Percentiles rank a stretch among this genome's conserved stretches.
Evolutionary conservation across 169 alveolate genomes (phyloP).

Genomic region (Sarcocystis neurona): DNA sequence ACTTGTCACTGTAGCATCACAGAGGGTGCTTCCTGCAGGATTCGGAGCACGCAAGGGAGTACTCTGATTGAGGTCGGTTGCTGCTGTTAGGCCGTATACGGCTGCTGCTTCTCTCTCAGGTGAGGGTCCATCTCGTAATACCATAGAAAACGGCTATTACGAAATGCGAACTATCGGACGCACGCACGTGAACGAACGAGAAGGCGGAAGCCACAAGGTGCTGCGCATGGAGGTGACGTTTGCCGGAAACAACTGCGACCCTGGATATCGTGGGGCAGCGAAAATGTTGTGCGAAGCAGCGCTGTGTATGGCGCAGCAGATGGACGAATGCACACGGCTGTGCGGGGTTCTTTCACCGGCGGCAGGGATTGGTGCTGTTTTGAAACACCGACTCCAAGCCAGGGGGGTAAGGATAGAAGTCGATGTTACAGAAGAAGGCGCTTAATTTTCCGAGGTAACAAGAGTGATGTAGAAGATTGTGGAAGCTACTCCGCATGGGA

Average conservation of each 20-base stretch:
- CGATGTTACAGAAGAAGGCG: not conserved
- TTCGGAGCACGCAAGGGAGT: too few species aligned
- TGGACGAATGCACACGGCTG: not conserved
- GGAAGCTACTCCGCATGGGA: too few species aligned
- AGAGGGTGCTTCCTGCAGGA: too few species aligned
- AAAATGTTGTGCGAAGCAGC: conserved; percentile 47
- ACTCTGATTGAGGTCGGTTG: too few species aligned
- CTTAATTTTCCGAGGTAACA: too few species aligned
- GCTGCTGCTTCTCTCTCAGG: too few species aligned
- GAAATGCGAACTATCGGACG: conserved; percentile 18
- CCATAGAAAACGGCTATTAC: conserved; percentile 35
- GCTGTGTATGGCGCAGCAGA: conserved; percentile 30
- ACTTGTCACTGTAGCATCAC: too few species aligned
- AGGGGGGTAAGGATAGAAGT: conserved; percentile 21
- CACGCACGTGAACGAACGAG: not conserved
- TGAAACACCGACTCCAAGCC: conserved; percentile 22
- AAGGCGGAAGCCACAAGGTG: not conserved
- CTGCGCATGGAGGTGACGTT: conserved; percentile 5
- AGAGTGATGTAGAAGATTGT: too few species aligned
- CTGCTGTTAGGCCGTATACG: too few species aligned
- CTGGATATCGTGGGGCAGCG: conserved; percentile 61
- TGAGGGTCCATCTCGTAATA: conserved; percentile 32
- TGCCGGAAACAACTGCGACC: conserved; percentile 40
- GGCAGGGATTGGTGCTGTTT: conserved; percentile 36
- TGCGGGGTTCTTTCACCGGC: conserved; percentile 51